phyloP scores from a whole-genome alignment of 805 yeast species.

The Kodamaea hsintzibuensis region DNA sequence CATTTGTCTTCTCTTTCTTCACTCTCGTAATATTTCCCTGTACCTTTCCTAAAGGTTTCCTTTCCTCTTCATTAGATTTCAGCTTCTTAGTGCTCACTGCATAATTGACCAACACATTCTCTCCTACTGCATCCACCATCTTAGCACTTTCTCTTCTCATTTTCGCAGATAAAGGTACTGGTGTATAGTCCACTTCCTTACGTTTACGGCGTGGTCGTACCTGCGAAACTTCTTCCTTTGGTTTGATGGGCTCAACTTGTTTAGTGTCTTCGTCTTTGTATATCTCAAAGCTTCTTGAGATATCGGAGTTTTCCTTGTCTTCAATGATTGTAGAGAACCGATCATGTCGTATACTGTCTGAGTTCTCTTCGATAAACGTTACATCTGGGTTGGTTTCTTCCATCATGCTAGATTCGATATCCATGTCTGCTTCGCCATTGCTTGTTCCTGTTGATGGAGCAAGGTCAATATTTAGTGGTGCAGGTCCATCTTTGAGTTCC shows the following conservation, averaged over 20 bases:
- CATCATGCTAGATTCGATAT: conserved; percentile 1
- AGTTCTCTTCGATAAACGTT: conserved; percentile 6
- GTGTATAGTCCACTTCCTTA: conserved; percentile 61
- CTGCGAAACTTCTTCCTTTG: neutral
- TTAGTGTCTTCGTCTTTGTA: conserved; percentile 3
- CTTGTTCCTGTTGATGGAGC: neutral
- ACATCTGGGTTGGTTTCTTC: neutral
- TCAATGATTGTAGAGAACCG: conserved; percentile 7
- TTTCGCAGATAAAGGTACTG: conserved; percentile 66
- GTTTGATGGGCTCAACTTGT: neutral
- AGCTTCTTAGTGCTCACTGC: conserved; percentile 5
- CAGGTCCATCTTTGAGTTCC: neutral
- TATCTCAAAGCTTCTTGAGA: conserved; percentile 7
- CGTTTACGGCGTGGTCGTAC: conserved; percentile 51
- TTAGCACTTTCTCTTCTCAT: conserved; percentile 65
- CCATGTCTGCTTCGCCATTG: conserved; percentile 1
- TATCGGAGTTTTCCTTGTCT: conserved; percentile 4
- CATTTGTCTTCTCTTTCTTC: conserved; percentile 19
- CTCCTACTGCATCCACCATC: conserved; percentile 60
- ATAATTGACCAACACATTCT: conserved; percentile 22
- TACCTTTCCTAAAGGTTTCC: conserved; percentile 8
- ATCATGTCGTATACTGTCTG: conserved; percentile 1
- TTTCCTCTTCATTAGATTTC: neutral
- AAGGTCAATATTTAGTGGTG: neutral
- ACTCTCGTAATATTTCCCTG: conserved; percentile 2